Conservation (phyloP, 495 filamentous ascomycete genomes). For the Trichoderma parareesei region DNA sequence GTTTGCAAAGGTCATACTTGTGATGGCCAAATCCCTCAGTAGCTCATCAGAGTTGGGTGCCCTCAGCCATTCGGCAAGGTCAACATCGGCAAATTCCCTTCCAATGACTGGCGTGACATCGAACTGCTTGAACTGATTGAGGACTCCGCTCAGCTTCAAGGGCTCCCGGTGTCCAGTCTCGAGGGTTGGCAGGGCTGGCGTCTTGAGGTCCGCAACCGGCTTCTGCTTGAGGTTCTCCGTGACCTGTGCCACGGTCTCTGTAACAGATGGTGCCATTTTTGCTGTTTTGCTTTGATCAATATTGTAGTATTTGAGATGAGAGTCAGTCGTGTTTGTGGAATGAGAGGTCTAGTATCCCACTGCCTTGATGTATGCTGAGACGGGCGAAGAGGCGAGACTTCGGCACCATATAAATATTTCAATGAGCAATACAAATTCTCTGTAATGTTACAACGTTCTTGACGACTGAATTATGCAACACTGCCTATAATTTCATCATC, state of each 20-base stretch:
- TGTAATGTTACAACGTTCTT: neutral
- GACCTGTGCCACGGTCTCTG: conserved; percentile 18
- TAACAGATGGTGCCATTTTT: conserved; percentile 23
- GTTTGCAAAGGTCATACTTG: conserved; percentile 17
- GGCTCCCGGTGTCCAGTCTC: conserved; percentile 28
- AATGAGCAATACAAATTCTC: neutral
- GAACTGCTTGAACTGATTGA: conserved; percentile 51
- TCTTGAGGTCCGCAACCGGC: conserved; percentile 11
- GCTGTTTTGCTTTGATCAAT: neutral
- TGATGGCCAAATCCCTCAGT: conserved; percentile 56
- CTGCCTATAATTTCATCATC: conserved; percentile 7
- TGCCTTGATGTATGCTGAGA: neutral
- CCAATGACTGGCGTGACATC: conserved; percentile 65
- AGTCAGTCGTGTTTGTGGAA: neutral
- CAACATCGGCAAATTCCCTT: conserved; percentile 51
- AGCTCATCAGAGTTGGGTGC: conserved; percentile 60
- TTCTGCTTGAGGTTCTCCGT: conserved; percentile 24
- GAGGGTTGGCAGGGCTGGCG: conserved; percentile 18
- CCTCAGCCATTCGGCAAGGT: conserved; percentile 51
- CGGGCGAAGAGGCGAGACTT: too few species aligned
- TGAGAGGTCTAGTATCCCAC: neutral
- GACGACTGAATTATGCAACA: conserved; percentile 1
- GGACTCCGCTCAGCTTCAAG: conserved; percentile 39
- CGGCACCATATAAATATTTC: neutral
- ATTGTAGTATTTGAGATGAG: neutral